Evolutionary conservation across 192 early-diverging fungal genomes (phyloP), one percentile per base, ranked within the genome.

Genomic region (Coemansia sp.): DNA sequence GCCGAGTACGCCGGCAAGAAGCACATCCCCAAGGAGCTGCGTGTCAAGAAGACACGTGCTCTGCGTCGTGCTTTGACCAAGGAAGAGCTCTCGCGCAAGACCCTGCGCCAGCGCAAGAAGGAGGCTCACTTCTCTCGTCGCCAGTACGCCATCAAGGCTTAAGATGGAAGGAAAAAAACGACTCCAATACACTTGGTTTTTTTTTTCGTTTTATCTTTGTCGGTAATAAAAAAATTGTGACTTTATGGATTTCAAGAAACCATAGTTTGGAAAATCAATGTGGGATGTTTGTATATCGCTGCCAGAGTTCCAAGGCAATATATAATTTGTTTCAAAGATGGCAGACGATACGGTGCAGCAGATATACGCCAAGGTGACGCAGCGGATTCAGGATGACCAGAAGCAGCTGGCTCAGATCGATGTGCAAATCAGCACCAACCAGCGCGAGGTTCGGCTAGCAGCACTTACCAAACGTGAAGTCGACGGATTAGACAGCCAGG

Each of bases 1-100:
- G 73, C 85, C 52, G 88, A 87, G 85, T 97, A 93, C 86, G 86
- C 89, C 70, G 84, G 86, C 71, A 96, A 94, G 88, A 97, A 96
- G 87, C 90, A 91, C 83, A 66, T 84, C 38, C 96, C 96, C 57
- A 81, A 94, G 61, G 96, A 99, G 81, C 90, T 99, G 80, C 92
- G 96, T 71, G 82, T 81, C 75, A 99, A 99, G 90, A 93, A 94
- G 88, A 99, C 95, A 62, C 93, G 96, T 74, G 96, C 96, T 62
- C 89, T 97, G 80, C 93, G 96, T 55, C 92, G 94, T 67, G 88
- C 88, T 58, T 82, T 99, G 81, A 94, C 93, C 84, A 72, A 82
- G 68, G 55, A 74, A 71, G 92, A 98, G 83, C 66, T 73, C 40
- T 68, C 85, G 56, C 72, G 72, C 68, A 94, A 90, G 88, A 98